Base-by-base conservation (phyloP, 768 basidiomycete species). In the Trichaptum fuscoviolaceum region DNA sequence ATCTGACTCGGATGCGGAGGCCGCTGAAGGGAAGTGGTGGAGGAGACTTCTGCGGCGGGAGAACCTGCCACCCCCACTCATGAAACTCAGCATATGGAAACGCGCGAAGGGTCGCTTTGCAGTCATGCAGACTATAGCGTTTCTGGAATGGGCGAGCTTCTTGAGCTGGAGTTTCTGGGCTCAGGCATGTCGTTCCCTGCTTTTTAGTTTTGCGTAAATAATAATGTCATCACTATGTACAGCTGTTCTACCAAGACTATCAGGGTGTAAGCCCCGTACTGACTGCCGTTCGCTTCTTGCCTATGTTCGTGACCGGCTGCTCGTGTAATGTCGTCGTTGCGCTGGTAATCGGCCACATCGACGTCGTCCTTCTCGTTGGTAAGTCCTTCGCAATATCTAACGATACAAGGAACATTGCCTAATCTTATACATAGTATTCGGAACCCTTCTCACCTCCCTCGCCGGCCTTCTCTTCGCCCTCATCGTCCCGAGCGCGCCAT, bases 201-300 rank as follows among this genome's bases (percentile, higher is more conserved):
- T 26, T 27, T 5, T 57, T 63, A 23, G 69, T 36, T 26, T 0
- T 30, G 23, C 58, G 15, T 42, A 10, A 20, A 58, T 57, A 26
- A 52, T 8, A 63, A 62, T 35, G 17, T 9, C 57, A 27, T 35
- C 60, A 61, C 34, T n/a, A 64, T 30, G 17, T 64, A 42, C 65
- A 91, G 86, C 72, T 92, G 6, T 92, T 87, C 71, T 93, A 91
- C 72, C 90, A 93, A 71, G 81, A 85, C 61, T 93, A 87, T 72
- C 69, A 80, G 17, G 70, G 76, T 0, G 80, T 87, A 5, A 80
- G 75, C 0, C 87, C 91, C 0, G 76, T 93, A 18, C 76, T 79
- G 15, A 84, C 88, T 0, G 89, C 91, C 74, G 68, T 90, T 24
- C 84, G 90, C 1, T 76, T 93, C 63, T 66, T 92, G 1, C 92